These are phyloP conservation scores for Chrysochromulina tobinii DNA, from an alignment of 78 protist genomes.

Conservation along the genomic window DNA sequence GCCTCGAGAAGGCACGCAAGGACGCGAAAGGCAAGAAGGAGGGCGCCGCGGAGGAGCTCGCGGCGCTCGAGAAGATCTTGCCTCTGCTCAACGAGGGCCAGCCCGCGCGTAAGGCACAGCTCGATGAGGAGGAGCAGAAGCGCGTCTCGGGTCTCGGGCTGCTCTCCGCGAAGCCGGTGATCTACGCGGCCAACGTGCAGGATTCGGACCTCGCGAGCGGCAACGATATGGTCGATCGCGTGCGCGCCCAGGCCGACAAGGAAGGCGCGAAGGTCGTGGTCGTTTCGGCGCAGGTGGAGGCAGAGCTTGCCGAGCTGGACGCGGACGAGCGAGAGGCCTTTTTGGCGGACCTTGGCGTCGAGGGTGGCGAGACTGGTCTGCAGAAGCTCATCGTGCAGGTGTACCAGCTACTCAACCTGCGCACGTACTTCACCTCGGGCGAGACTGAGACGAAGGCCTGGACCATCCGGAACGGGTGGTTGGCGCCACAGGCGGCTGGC, in stretches of 20 bases:
- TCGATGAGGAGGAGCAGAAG: not conserved
- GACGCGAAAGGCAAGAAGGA: not conserved
- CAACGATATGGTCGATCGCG: not conserved
- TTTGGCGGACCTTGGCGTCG: constrained; percentile 38
- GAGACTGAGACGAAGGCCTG: constrained; percentile 36
- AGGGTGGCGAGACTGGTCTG: constrained; percentile 7
- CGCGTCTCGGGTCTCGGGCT: not conserved
- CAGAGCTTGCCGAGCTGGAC: constrained; percentile 38
- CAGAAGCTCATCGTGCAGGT: constrained; percentile 16
- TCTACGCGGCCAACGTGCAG: constrained; percentile 55
- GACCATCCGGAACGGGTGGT: not conserved
- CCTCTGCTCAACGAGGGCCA: not conserved
- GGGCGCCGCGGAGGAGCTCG: not conserved
- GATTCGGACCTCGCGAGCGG: constrained; percentile 38
- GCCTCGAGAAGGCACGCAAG: not conserved
- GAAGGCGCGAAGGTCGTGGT: constrained; percentile 49
- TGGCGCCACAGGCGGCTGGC: constrained; percentile 17
- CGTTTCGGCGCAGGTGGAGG: constrained; percentile 46
- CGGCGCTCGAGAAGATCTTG: not conserved
- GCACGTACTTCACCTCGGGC: constrained; percentile 48
- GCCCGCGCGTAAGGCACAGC: constrained; percentile 1
- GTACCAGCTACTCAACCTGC: constrained; percentile 32
- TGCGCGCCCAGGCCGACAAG: not conserved
- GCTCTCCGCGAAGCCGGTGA: constrained; percentile 18
- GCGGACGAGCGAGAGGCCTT: constrained; percentile 27